These are phyloP conservation scores for Lasiosphaeria ovina DNA, from an alignment of 495 filamentous ascomycete species.

Conservation along the genomic window DNA sequence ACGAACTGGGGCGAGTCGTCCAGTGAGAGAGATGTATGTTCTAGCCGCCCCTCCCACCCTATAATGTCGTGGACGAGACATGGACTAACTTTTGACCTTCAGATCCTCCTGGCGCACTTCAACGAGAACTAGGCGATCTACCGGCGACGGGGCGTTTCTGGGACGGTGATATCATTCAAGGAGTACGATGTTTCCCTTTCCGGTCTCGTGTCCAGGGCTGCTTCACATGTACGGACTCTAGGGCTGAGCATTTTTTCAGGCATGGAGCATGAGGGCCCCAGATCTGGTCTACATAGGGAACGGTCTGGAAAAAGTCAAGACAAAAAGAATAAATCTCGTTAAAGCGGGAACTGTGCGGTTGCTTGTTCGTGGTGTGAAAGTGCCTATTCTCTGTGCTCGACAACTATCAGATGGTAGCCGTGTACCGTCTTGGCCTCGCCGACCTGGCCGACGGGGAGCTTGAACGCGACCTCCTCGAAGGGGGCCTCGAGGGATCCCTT, in stretches of 20 bases:
- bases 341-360: constrained; percentile 4
- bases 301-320: constrained; percentile 3
- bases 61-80: constrained; percentile 83
- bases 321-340: constrained; percentile 6
- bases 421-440: constrained; percentile 78
- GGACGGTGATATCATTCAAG: not conserved
- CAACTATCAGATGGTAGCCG: constrained; percentile 96
- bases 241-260: not conserved
- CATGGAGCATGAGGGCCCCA: not conserved
- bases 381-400: constrained; percentile 46
- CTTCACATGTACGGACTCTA: not conserved
- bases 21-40: constrained; percentile 89
- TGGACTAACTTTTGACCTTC: constrained; percentile 10
- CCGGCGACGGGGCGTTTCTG: not conserved
- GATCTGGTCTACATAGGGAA: not conserved
- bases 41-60: constrained; percentile 67
- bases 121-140: not conserved
- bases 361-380: not conserved
- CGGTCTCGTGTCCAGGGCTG: not conserved
- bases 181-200: not conserved
- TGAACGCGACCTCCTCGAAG: constrained; percentile 82
- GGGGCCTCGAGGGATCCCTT: constrained; percentile 68
- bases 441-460: constrained; percentile 62
- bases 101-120: constrained; percentile 1
- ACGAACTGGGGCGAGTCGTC: constrained; percentile 99